phyloP scores from a whole-genome alignment of 225 moss, liverwort and hornwort genomes.

The Lunularia cruciata region DNA sequence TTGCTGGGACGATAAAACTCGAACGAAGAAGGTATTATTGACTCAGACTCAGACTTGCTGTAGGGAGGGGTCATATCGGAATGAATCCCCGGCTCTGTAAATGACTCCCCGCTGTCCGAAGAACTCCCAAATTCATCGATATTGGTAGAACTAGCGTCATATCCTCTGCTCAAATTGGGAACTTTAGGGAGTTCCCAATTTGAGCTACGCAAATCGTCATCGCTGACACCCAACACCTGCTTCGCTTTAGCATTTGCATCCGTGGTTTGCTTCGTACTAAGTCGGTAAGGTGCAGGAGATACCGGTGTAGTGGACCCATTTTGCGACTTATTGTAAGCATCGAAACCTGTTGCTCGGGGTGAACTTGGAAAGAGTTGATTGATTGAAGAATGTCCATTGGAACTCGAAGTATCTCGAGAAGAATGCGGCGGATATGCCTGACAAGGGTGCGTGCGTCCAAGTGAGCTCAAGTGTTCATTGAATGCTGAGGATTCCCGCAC shows the following conservation, averaged over 20 bases:
- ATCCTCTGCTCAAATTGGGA: neutral
- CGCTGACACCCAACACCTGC: conserved; percentile 36
- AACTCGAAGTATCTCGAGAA: neutral
- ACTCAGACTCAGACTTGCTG: conserved; percentile 28
- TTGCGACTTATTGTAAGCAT: conserved; percentile 1
- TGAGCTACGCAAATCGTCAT: conserved; percentile 24
- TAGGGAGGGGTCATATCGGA: no score
- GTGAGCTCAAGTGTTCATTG: conserved; percentile 1
- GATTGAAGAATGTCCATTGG: conserved; percentile 18
- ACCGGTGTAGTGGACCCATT: conserved; percentile 5
- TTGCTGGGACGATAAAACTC: conserved; percentile 37
- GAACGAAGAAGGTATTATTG: conserved; percentile 35
- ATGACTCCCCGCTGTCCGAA: conserved; percentile 8
- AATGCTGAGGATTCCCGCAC: neutral
- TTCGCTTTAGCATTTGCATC: conserved; percentile 37
- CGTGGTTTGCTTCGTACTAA: conserved; percentile 25
- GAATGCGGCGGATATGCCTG: neutral
- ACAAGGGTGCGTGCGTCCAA: neutral
- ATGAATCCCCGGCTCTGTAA: conserved; percentile 7
- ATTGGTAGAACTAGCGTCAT: neutral
- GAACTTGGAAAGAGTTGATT: conserved; percentile 23
- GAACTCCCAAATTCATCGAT: conserved; percentile 5
- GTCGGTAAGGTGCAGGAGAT: conserved; percentile 6
- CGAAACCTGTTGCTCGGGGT: conserved; percentile 22
- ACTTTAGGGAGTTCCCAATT: no score